Conservation (phyloP, 1,284 basidiomycete species). For the Ustilago vetiveriae region DNA sequence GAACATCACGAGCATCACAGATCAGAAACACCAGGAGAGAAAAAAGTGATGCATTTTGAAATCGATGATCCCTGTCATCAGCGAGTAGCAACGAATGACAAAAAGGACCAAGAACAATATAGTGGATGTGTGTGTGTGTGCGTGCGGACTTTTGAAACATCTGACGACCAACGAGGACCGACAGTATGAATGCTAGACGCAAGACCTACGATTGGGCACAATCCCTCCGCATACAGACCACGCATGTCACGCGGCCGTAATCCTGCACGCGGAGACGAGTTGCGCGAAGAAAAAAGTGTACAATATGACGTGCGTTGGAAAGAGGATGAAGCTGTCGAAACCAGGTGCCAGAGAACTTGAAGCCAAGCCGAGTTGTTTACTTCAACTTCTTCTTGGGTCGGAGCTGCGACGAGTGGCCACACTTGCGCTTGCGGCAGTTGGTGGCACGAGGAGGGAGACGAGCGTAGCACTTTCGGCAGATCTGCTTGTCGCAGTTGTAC, state of each 20-base stretch:
- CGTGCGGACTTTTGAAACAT: slow-evolving; percentile 23
- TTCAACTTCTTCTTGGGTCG: slow-evolving; percentile 93
- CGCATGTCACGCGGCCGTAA: no score
- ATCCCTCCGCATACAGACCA: no score
- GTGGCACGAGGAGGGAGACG: slow-evolving; percentile 98
- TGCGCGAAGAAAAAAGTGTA: no score
- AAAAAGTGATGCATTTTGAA: slow-evolving; percentile 12
- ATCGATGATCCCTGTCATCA: neutral
- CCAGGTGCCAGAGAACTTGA: slow-evolving; percentile 2
- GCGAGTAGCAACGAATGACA: neutral
- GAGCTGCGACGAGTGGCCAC: slow-evolving; percentile 67
- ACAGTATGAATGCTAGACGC: no score
- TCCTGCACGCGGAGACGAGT: no score
- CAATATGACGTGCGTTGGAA: neutral
- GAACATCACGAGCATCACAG: no score
- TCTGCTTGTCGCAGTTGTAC: slow-evolving; percentile 70
- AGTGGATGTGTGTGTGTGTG: no score
- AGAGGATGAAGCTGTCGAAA: no score
- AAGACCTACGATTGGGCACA: no score
- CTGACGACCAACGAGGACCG: neutral
- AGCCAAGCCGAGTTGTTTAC: slow-evolving; percentile 72
- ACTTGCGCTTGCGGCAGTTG: slow-evolving; percentile 86
- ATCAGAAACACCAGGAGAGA: neutral
- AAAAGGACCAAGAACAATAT: slow-evolving; percentile 2
- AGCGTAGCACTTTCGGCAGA: slow-evolving; percentile 99